These are phyloP conservation scores for Hypoxylon sp. DNA, from an alignment of 2,329 filamentous ascomycete species.

Conservation along the genomic window DNA sequence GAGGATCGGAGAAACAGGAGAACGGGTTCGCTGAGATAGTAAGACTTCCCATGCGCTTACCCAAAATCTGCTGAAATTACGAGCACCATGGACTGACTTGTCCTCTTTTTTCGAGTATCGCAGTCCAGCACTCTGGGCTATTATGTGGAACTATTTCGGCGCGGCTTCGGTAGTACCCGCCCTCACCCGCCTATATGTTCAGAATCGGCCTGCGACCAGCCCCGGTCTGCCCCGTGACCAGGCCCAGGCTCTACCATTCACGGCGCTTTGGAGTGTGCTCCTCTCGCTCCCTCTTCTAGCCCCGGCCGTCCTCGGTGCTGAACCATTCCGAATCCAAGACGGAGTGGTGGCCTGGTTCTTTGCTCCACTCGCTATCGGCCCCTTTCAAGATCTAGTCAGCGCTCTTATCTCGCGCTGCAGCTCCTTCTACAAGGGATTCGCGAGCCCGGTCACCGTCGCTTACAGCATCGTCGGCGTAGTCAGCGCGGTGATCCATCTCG, in stretches of 20 bases:
- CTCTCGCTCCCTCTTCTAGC: conserved; percentile 4
- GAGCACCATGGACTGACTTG: background rate
- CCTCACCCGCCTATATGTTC: conserved; percentile 26
- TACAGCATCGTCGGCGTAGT: conserved; percentile 18
- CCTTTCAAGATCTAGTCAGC: conserved; percentile 22
- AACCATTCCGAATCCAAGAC: conserved; percentile 21
- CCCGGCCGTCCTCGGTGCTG: conserved; percentile 16
- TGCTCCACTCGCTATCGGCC: conserved; percentile 11
- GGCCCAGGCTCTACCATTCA: conserved; percentile 32
- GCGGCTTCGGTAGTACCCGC: conserved; percentile 21
- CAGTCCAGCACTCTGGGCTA: conserved; percentile 28
- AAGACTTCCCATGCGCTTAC: conserved; percentile 2
- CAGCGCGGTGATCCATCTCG: conserved; percentile 17
- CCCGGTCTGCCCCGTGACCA: conserved; percentile 22
- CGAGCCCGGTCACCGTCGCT: conserved; percentile 12
- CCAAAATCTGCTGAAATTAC: background rate
- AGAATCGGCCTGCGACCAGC: conserved; percentile 10
- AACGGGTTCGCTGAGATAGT: conserved; percentile 27
- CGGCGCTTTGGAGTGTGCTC: conserved; percentile 15
- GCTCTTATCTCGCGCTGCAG: conserved; percentile 14
- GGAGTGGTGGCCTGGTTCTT: conserved; percentile 20
- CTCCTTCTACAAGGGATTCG: background rate
- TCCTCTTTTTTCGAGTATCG: background rate
- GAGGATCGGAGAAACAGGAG: conserved; percentile 25
- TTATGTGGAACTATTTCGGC: conserved; percentile 32